Evolutionary conservation across 257 asterid genomes (phyloP), one percentile per base, ranked within the genome.

Genomic region (Leptodermis oblonga): DNA sequence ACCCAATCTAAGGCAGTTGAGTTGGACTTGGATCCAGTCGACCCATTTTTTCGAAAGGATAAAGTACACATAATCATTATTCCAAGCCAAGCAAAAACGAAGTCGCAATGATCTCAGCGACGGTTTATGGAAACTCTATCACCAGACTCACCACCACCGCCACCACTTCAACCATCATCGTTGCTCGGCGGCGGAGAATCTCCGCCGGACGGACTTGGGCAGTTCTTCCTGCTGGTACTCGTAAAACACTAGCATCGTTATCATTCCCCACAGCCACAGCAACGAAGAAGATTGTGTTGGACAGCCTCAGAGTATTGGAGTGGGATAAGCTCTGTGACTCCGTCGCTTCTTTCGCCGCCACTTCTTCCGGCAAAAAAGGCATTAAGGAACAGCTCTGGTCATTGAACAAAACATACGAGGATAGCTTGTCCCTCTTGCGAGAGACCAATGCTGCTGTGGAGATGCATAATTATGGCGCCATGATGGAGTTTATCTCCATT

Each of bases 391-490:
- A 81, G 26, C 73, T 94, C 66, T 86, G 96, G 92, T 82, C 78
- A 66, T 71, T 87, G 81, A 81, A 81, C 74, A 79, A 71, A 53
- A 61, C 89, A 9, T 94, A 81, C 46, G 89, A 85, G 6, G 86
- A 80, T 36, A 91, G 97, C 71, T 11, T 89, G 62, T 67, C 69
- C 67, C 95, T 94, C 33, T 73, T 91, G 65, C 77, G 80, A 77
- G 97, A 91, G 82, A 94, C 99, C 23, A 83, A 81, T 82, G 99
- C 99, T 0, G 96, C 88, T 34, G 91, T 94, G 67, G 90, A 91
- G 86, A 90, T 94, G 99, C 83, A 87, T 56, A 89, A 80, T 37
- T 85, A 85, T 66, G 99, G 97, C 7, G 96, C 96, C 51, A 89
- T 89, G 96, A 59, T 79, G 82, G 97, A 94, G 55, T 89, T 94